A percentile compares a stretch with the other conserved stretches of the same genome.
These are phyloP conservation scores for Cyclotella kingstonii DNA, from an alignment of 108 stramenopile genomes.

Conservation along the genomic window DNA sequence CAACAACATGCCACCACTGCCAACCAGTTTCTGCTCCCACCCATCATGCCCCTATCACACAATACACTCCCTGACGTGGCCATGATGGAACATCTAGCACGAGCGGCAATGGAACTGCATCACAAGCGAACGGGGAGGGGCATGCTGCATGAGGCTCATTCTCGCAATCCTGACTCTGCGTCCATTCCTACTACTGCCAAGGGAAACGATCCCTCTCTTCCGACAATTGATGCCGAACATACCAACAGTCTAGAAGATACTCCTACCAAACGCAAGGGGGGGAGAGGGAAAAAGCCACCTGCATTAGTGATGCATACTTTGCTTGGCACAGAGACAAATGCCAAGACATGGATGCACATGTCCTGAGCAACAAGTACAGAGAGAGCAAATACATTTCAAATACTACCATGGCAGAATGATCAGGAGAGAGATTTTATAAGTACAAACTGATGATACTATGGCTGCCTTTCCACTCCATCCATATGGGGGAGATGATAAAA, in stretches of 20 bases:
- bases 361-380: no score
- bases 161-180: constrained; percentile 11
- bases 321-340: constrained; percentile 65
- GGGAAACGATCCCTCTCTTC: not conserved
- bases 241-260: constrained; percentile 8
- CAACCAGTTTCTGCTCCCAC: constrained; percentile 3
- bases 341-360: constrained; percentile 52
- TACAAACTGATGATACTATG: no score
- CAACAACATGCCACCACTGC: not conserved
- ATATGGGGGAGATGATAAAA: no score
- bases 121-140: constrained; percentile 75
- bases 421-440: not conserved
- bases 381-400: not conserved
- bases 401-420: not conserved
- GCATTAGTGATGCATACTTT: constrained; percentile 85
- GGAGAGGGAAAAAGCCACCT: constrained; percentile 75
- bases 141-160: constrained; percentile 48
- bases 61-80: constrained; percentile 31
- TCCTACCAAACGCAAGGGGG: constrained; percentile 50
- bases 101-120: constrained; percentile 80
- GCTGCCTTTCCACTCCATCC: no score
- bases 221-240: not conserved
- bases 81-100: constrained; percentile 84
- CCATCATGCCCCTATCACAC: constrained; percentile 15
- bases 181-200: not conserved